Base-by-base conservation (phyloP, 148 eudicot genomes). In the Camellia lanceoleosa region DNA sequence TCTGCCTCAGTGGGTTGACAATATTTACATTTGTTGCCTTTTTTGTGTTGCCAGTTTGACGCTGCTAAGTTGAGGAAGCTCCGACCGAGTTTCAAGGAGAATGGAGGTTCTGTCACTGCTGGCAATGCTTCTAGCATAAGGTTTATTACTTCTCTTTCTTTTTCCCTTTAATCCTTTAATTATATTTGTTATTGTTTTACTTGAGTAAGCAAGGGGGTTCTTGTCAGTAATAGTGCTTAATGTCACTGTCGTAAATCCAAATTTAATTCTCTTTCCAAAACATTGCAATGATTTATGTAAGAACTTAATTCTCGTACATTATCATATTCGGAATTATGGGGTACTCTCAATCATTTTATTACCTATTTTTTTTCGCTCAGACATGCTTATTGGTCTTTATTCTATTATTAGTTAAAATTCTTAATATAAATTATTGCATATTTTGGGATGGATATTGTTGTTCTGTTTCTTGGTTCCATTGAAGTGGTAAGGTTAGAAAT, bases 81-180 rank as follows among this genome's bases (percentile, higher is more conserved):
- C 73, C 88, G 98, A 73, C 99, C 99, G 56, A 94, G 98, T 86
- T 96, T 96, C 82, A 96, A 93, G 91, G 86, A 79, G 78, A 85
- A 71, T 81, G 99, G 97, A 71, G 97, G 98, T 59, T 84, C 92
- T 66, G 99, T 96, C 78, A 96, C 99, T 82, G 97, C 99, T 81
- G 99, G 99, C 83, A 96, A 96, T 84, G 97, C 99, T 75, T 96
- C 99, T 68, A 92, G 97, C 81, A 91, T 96, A 78, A 96, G 98
- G 99, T 95, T 78, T 56, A 73, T 72, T 73, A 47, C 59, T 71
- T 61, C 51, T 20, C 55, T 78, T 77, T 19, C 49, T 70, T 43
- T 7, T 3, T 7, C 70, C 20, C 14, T 76, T 23, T 30, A 62
- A 71, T 72, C 69, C 49, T 49, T 63, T 9, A 20, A 51, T 61